Conservation (phyloP, 495 filamentous ascomycete species). For the Penicillium crystallinum region DNA sequence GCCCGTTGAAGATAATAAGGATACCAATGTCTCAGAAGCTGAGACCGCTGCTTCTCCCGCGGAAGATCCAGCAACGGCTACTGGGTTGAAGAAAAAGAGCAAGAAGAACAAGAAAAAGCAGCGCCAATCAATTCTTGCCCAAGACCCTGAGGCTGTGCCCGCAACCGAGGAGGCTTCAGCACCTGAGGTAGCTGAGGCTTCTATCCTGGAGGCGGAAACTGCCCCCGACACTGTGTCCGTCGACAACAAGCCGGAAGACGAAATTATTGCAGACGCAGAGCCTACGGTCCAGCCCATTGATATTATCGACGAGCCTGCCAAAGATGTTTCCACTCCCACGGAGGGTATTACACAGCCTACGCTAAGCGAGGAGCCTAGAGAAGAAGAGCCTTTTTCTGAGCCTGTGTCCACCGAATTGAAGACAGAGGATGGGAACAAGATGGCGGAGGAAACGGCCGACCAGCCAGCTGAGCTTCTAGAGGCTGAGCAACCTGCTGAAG, state of each 20-base stretch:
- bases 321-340: neutral
- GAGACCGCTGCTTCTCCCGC: neutral
- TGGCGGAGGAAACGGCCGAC: neutral
- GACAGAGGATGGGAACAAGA: neutral
- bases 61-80: conserved; percentile 10
- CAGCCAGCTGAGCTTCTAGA: neutral
- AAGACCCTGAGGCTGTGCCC: conserved; percentile 7
- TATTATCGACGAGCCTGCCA: neutral
- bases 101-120: conserved; percentile 34
- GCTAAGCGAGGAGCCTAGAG: neutral
- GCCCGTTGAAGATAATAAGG: conserved; percentile 5
- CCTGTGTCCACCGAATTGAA: neutral
- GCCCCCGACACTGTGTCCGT: neutral
- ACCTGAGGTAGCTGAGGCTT: neutral
- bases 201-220: neutral
- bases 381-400: neutral
- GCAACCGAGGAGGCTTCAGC: neutral
- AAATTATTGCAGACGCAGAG: neutral
- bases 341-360: neutral
- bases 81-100: conserved; percentile 21
- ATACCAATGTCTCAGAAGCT: neutral
- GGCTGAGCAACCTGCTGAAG: neutral
- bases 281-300: neutral
- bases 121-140: conserved; percentile 11
- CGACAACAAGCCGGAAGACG: neutral